phyloP scores from a whole-genome alignment of 1,284 basidiomycete species.

The Austroboletus sp. region DNA sequence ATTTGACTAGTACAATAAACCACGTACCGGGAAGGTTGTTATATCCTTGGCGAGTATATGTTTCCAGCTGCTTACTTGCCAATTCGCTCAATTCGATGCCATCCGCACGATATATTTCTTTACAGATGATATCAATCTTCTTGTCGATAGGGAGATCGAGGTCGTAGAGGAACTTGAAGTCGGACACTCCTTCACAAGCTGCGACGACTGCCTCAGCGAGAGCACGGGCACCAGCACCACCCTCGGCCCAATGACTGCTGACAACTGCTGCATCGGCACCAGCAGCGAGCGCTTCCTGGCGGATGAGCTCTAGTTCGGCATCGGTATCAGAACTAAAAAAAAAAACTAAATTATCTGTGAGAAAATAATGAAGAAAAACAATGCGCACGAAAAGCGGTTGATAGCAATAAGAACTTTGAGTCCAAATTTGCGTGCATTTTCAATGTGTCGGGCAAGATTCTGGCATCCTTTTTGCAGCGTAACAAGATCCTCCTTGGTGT shows the following conservation, averaged over 20 bases:
- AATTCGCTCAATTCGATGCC: slow-evolving; percentile 80
- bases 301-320: slow-evolving; percentile 85
- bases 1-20: slow-evolving; percentile 1
- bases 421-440: slow-evolving; percentile 93
- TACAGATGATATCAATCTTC: slow-evolving; percentile 83
- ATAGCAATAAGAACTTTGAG: slow-evolving; percentile 95
- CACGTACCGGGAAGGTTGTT: slow-evolving; percentile 69
- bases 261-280: slow-evolving; percentile 95
- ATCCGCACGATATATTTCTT: slow-evolving; percentile 87
- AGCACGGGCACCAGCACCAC: slow-evolving; percentile 80
- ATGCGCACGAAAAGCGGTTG: slow-evolving; percentile 86
- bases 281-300: slow-evolving; percentile 70
- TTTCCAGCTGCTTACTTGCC: slow-evolving; percentile 83
- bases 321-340: slow-evolving; percentile 73
- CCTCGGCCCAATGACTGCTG: slow-evolving; percentile 94
- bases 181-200: slow-evolving; percentile 75
- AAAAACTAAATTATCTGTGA: slow-evolving; percentile 1
- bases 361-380: neutral
- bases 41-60: slow-evolving; percentile 89
- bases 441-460: slow-evolving; percentile 90
- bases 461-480: slow-evolving; percentile 88
- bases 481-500: slow-evolving; percentile 89
- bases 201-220: slow-evolving; percentile 84
- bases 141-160: slow-evolving; percentile 76
- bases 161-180: slow-evolving; percentile 89